Base-by-base conservation (phyloP, 306 rosid genomes). In the Dalbergia cochinchinensis region DNA sequence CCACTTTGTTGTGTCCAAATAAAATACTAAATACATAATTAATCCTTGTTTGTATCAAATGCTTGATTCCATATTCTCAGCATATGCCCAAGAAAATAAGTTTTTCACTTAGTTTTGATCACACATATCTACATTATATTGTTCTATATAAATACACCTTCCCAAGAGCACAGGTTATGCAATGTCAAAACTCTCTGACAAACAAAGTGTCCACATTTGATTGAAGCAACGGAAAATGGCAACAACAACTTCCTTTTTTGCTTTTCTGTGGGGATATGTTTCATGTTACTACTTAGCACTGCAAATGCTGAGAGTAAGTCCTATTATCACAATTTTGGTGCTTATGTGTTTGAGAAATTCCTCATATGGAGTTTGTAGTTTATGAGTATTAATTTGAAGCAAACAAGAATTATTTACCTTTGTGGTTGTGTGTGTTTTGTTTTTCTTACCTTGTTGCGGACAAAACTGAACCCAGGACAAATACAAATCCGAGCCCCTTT, bases 241-340 rank as follows among this genome's bases (percentile, higher is more conserved):
- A 72, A 26, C 18, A 69, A 7, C 33, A 69, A 9, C 33, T 54
- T 81, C 76, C 71, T 73, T 69, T 12, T 82, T 77, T 82, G 83
- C 74, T 69, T 84, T 80, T 80, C 80, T 69, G 12, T 85, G 55
- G 94, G 87, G 59, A 47, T 79, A 67, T 67, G 54, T 35, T 78
- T 83, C 41, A 82, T 88, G 20, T 80, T 91, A 34, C 79, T 87
- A 8, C 66, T 85, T 67, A 77, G 53, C 41, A 74, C 10, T 11
- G 70, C 80, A 59, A 73, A 79, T 73, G 91, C 94, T 18, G 88
- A 84, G 64, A 4, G 91, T 91, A 13, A 77, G 57, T 71, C 47
- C 8, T 39, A 5, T 54, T 54, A 54, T 54, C 10, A 5, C 60
- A 54, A n/a, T 60, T 74, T 33, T 68, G 26, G 4, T 39, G 64